Evolutionary conservation across 2,329 filamentous ascomycete genomes (phyloP), one percentile per base, ranked within the genome.

Genomic region (Cercospora zeae-maydis): DNA sequence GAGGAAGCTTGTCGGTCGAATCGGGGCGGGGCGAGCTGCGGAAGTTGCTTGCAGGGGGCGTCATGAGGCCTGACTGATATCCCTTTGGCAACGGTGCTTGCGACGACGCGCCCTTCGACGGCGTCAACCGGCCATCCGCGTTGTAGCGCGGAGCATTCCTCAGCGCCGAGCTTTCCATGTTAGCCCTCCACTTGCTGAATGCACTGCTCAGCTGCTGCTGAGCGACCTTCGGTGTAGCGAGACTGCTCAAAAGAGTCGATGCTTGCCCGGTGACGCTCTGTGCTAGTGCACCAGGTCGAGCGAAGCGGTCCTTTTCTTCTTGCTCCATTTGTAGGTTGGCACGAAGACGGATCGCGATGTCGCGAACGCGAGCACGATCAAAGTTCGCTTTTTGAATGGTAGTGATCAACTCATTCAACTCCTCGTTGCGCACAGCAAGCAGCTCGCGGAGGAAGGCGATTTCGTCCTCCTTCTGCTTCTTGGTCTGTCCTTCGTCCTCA

Each of bases 281-380:
- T 85, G 62, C 31, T 49, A 55, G 36, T 14, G 62, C 59, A 6
- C 58, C 51, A 10, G 62, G n/a, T 39, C 65, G 58, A 45, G 68
- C 88, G 59, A 91, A 88, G 63, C 95, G 86, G 76, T 98, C 93
- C 57, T 92, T 91, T 78, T 97, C 93, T 75, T 96, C 92, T 74
- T 96, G 91, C 76, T 99, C 93, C 95, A 99, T 99, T 75, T 98
- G 92, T 36, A 99, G 82, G 72, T 96, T 97, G 13, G 95, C 91
- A 75, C 92, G 91, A 64, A 99, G 87, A 58, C 95, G 89, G 70
- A 98, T 98, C 36, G 92, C 91, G 5, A 93, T 92, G 74, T 98
- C 93, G 71, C 90, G 91, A 67, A 97, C 90, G 5, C 85, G 84
- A 66, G 92, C 86, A 62, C 86, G 86, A 75, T 98, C 88, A 74